A percentile compares a stretch with the other conserved stretches of the same genome.
Conservation (phyloP, 2,329 filamentous ascomycete genomes). For the Paraphaeosphaeria sporulosa region DNA sequence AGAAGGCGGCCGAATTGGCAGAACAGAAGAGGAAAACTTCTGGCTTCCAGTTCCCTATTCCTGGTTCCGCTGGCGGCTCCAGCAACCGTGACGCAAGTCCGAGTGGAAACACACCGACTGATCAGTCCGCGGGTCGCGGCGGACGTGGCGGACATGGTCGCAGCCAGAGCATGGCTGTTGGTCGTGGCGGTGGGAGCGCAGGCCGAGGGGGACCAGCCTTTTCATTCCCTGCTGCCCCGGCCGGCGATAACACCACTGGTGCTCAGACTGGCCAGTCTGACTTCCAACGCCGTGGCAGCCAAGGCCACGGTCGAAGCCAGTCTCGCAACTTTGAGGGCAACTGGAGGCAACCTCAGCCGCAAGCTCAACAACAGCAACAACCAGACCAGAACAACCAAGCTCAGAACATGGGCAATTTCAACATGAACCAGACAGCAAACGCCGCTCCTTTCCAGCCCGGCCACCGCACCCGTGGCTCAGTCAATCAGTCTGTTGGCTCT, state of each 20-base stretch:
- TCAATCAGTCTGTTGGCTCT: conserved; percentile 82
- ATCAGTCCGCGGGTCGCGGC: conserved; percentile 47
- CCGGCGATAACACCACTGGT: conserved; percentile 51
- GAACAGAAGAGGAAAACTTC: conserved; percentile 96
- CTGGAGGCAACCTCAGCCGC: conserved; percentile 82
- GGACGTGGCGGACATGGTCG: conserved; percentile 68
- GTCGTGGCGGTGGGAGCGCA: conserved; percentile 69
- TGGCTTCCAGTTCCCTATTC: conserved; percentile 91
- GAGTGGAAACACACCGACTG: conserved; percentile 50
- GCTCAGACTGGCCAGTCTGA: conserved; percentile 61
- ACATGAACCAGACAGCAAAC: conserved; percentile 74
- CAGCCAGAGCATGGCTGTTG: conserved; percentile 89
- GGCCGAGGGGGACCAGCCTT: conserved; percentile 75
- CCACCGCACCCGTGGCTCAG: conserved; percentile 83
- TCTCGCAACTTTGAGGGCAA: conserved; percentile 98
- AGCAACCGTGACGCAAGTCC: conserved; percentile 65
- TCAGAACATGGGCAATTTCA: conserved; percentile 67
- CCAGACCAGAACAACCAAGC: conserved; percentile 57
- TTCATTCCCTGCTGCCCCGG: conserved; percentile 68
- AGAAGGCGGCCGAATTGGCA: conserved; percentile 94
- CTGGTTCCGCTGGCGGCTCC: conserved; percentile 66
- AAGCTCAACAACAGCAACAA: conserved; percentile 52
- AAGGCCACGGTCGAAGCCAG: conserved; percentile 79
- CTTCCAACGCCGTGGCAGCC: conserved; percentile 77
- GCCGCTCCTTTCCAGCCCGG: conserved; percentile 86